Evolutionary conservation across 176 grass and related monocot species (phyloP).

Genomic region (Pontederia crassipes): DNA sequence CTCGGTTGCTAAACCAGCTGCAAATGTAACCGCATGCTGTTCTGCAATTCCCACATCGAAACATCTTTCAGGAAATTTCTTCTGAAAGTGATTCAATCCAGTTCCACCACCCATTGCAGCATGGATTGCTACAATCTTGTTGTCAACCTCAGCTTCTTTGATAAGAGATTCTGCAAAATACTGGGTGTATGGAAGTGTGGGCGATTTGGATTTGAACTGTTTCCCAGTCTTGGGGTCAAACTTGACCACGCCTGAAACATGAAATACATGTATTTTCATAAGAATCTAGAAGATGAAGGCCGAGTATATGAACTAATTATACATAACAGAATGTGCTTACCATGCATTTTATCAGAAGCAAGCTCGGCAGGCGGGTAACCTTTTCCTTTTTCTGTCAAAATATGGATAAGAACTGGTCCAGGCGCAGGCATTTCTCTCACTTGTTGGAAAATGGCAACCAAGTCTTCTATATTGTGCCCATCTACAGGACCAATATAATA

Average conservation of each 20-base stretch:
- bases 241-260: slow-evolving; percentile 48
- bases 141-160: slow-evolving; percentile 49
- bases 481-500: slow-evolving; percentile 96
- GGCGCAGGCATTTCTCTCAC: slow-evolving; percentile 65
- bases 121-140: slow-evolving; percentile 70
- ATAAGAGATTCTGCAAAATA: slow-evolving; percentile 81
- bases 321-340: not conserved
- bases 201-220: slow-evolving; percentile 46
- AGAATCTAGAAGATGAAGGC: not conserved
- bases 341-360: slow-evolving; percentile 78
- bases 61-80: slow-evolving; percentile 74
- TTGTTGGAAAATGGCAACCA: slow-evolving; percentile 64
- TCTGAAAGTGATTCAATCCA: slow-evolving; percentile 81
- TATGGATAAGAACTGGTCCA: slow-evolving; percentile 68
- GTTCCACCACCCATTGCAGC: slow-evolving; percentile 95
- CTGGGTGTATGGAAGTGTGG: slow-evolving; percentile 53
- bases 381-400: slow-evolving; percentile 88
- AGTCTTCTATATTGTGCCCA: slow-evolving; percentile 67
- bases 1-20: slow-evolving; percentile 56
- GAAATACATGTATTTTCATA: not conserved
- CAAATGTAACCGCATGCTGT: slow-evolving; percentile 94
- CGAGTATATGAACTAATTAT: not conserved
- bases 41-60: slow-evolving; percentile 94
- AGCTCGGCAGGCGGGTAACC: slow-evolving; percentile 75
- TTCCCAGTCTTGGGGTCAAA: slow-evolving; percentile 61